Evolutionary conservation across 2,329 filamentous ascomycete genomes (phyloP).

Genomic region (Colletotrichum echinochloae): DNA sequence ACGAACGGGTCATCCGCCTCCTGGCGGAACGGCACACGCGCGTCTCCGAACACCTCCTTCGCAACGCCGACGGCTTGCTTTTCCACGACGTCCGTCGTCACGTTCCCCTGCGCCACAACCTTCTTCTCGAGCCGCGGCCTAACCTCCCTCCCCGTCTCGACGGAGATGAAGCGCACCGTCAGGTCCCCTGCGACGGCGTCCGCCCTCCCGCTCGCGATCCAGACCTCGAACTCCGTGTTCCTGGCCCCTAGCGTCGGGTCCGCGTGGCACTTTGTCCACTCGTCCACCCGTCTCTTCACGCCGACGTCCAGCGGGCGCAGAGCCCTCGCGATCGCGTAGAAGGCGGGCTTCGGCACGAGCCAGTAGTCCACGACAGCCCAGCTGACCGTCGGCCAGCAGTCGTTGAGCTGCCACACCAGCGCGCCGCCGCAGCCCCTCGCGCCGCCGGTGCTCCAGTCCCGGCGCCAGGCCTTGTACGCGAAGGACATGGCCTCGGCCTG

Average conservation of each 20-base stretch:
- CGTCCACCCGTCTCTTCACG: constrained; percentile 58
- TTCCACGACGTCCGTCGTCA: constrained; percentile 55
- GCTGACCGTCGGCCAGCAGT: constrained; percentile 75
- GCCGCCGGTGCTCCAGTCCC: constrained; percentile 70
- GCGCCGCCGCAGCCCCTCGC: constrained; percentile 72
- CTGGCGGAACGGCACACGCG: constrained; percentile 48
- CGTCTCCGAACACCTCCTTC: constrained; percentile 35
- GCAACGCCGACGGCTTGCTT: constrained; percentile 44
- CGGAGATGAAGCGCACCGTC: constrained; percentile 55
- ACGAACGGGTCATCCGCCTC: constrained; percentile 59
- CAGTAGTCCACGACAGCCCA: constrained; percentile 67
- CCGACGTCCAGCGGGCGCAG: constrained; percentile 71
- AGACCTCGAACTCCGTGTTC: constrained; percentile 57
- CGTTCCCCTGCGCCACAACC: constrained; percentile 50
- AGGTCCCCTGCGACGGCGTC: constrained; percentile 46
- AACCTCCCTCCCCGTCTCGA: constrained; percentile 54
- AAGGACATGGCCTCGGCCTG: constrained; percentile 65
- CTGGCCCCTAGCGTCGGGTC: constrained; percentile 54
- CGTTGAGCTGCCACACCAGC: constrained; percentile 77
- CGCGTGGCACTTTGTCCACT: constrained; percentile 59
- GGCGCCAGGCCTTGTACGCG: constrained; percentile 68
- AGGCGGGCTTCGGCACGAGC: constrained; percentile 38
- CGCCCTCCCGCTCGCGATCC: constrained; percentile 52
- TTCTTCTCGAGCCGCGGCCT: constrained; percentile 43
- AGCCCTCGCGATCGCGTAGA: constrained; percentile 61